Evolutionary conservation across 2,329 filamentous ascomycete species (phyloP), one percentile per base, ranked within the genome.

Genomic region (Phialemoniopsis sp.): DNA sequence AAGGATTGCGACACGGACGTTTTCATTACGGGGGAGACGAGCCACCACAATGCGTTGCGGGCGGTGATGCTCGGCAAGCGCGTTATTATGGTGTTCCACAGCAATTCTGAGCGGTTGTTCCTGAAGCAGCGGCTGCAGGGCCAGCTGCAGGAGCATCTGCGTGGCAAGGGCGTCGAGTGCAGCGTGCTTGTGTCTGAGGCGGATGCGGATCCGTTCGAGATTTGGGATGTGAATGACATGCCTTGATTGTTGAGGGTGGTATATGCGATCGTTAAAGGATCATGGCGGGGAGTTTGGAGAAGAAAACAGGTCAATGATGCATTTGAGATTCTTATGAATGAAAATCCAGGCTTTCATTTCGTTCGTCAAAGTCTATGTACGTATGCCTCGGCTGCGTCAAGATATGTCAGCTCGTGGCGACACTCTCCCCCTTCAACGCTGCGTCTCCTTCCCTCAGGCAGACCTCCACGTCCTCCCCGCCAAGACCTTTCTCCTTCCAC

Each of bases 11-110:
- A 78, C 32, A 88, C 89, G 0, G 89, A 96, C 54, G 62, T 97
- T 30, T 64, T 94, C 4, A 87, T 98, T 51, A 97, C 89, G 1
- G 93, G 93, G 2, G 93, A 98, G 67, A 78, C 97, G 71, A 87
- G 80, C 53, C 93, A 98, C 58, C 93, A 98, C 58, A 89, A 93
- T 47, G 89, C 91, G 4, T 74, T 98, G 42, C 80, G 86, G 30
- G 88, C 89, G 2, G 88, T 87, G 19, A 90, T 96, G 67, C 78
- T 82, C 42, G 90, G 90, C 2, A 83, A 83, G 46, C 85, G 81
- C 39, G 87, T 97, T 1, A 78, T 97, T 37, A 85, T 84, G 31
- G 73, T 95, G 35, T 95, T 95, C 53, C 93, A 98, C 60, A 91
- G 86, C 51, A 97, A 97, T 61, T 93, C 87, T 0, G 93, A 98